Percentiles rank a stretch among this genome's conserved stretches.
Conservation (phyloP, 2,329 filamentous ascomycete genomes). For the Aschersonia sp. region DNA sequence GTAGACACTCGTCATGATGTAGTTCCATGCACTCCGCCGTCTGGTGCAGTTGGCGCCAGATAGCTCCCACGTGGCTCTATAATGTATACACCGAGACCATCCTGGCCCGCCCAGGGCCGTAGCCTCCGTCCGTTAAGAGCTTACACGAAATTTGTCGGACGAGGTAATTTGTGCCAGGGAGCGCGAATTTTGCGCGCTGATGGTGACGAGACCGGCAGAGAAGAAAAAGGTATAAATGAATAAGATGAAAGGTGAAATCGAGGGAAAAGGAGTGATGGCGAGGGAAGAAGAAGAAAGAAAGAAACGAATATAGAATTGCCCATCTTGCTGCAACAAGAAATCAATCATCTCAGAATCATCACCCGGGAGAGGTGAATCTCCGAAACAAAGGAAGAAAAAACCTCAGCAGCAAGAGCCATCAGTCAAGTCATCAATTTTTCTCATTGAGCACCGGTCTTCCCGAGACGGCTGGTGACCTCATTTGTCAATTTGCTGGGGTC, state of each 20-base stretch:
- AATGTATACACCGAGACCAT: conserved; percentile 16
- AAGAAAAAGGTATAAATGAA: background rate
- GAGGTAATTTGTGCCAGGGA: background rate
- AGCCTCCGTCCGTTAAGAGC: background rate
- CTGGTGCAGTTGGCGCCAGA: conserved; percentile 17
- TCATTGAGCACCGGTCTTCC: conserved; percentile 16
- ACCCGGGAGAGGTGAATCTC: too few species aligned
- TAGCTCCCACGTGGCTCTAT: conserved; percentile 14
- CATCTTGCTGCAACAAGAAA: background rate
- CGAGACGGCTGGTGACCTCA: conserved; percentile 34
- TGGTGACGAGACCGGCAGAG: background rate
- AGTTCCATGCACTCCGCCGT: conserved; percentile 12
- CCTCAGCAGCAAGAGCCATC: background rate
- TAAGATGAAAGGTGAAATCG: background rate
- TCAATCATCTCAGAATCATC: background rate
- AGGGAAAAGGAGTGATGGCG: background rate
- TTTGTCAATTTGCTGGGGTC: conserved; percentile 33
- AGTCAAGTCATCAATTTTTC: background rate
- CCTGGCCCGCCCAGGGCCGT: conserved; percentile 3
- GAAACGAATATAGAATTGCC: background rate
- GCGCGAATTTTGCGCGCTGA: background rate
- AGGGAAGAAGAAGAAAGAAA: background rate
- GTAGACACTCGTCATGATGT: conserved; percentile 22
- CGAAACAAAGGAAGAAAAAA: background rate
- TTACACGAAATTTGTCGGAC: background rate